Base-by-base conservation (phyloP, 129 eudicot species). In the Centaurea solstitialis region DNA sequence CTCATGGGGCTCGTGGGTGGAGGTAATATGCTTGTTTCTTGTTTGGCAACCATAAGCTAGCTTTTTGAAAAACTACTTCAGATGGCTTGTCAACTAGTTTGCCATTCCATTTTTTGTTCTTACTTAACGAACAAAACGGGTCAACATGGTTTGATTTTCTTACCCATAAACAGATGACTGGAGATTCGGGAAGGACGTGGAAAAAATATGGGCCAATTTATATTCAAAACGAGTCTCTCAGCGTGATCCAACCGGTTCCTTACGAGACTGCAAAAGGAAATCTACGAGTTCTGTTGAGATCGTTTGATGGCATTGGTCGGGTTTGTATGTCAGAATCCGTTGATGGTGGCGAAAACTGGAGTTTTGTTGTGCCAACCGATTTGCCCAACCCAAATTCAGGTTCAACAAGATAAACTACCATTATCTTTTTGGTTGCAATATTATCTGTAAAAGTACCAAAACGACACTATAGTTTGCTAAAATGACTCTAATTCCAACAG, bases 301-400 rank as follows among this genome's bases (percentile, higher is more conserved):
- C 99, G 4, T 90, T 88, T 75, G 83, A 78, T 6, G 93, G 92
- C 68, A 93, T 93, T 71, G 86, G 87, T 53, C 90, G 85, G 87
- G 89, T 96, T 57, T 96, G 98, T 81, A 91, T 93, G 93, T 91
- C 98, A 24, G 98, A 96, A 85, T 96, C 99, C 39, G 37, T 33
- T 50, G 98, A 93, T 73, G 99, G 98, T 30, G 99, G 99, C 22
- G 85, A 89, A 45, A 93, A 66, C 82, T 96, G 98, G 99, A 90
- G 94, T 86, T 91, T 87, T 41, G 99, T 87, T 6, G 80, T 82
- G 74, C 93, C 93, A 33, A 96, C 93, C 21, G 85, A 89, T 40
- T 85, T 96, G 24, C 98, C 98, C 38, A 96, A 96, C 78, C 99
- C 99, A 61, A 96, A 96, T 86, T 96, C 99, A 93, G 99, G 99